Conservation (phyloP, 179 eudicot genomes). For the Amaranthus tricolor region DNA sequence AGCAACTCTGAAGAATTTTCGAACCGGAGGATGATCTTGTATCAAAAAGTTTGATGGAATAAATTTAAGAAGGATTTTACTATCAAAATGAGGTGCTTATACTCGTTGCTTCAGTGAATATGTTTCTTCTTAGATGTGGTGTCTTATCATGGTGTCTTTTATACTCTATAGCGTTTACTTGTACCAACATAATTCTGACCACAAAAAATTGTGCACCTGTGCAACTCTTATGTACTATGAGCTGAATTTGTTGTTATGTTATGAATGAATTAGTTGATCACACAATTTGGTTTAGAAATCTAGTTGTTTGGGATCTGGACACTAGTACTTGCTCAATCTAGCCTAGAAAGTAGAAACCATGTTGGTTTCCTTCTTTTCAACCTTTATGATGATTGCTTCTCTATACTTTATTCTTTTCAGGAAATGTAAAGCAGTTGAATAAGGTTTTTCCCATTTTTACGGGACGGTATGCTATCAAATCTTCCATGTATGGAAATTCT, state of each 20-base stretch:
- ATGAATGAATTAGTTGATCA: neutral
- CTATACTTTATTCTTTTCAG: slow-evolving; percentile 24
- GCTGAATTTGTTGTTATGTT: neutral
- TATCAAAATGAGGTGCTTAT: neutral
- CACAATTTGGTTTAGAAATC: neutral
- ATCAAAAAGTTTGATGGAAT: neutral
- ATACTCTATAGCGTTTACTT: neutral
- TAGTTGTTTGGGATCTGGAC: neutral
- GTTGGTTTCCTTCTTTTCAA: neutral
- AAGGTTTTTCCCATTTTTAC: slow-evolving; percentile 23
- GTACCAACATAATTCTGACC: neutral
- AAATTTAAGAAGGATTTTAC: neutral
- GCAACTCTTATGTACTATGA: neutral
- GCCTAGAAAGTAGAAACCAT: neutral
- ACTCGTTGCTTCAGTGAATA: neutral
- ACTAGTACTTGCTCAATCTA: slow-evolving; percentile 8
- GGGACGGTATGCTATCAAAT: slow-evolving; percentile 24
- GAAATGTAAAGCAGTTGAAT: slow-evolving; percentile 25
- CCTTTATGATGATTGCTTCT: neutral
- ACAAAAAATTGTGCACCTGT: neutral
- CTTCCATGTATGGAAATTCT: slow-evolving; percentile 23
- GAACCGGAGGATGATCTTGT: neutral
- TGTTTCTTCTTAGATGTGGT: neutral
- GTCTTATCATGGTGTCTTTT: neutral
- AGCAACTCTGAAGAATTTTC: too few relatives aligned